Evolutionary conservation across 2,329 filamentous ascomycete genomes (phyloP).

Genomic region (Epichloe coenophiala): DNA sequence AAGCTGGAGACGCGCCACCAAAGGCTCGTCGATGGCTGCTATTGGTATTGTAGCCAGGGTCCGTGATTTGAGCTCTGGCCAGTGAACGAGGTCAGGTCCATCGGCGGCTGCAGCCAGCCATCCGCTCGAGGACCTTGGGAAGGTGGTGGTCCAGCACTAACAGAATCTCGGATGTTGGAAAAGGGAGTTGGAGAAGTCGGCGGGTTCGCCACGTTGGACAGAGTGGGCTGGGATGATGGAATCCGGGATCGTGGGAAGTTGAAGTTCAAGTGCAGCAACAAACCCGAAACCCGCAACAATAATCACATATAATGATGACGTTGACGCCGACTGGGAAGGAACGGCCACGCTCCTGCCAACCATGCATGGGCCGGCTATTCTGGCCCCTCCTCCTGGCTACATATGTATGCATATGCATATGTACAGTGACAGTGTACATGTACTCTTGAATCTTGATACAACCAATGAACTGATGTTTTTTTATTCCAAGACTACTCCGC

Average conservation of each 20-base stretch:
- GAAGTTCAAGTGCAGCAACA: no score
- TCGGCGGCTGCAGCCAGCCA: neutral
- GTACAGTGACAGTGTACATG: no score
- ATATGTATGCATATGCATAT: no score
- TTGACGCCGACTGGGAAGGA: neutral
- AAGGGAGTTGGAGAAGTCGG: no score
- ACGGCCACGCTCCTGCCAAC: neutral
- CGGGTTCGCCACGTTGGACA: neutral
- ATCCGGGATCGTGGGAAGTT: no score
- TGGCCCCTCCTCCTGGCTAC: neutral
- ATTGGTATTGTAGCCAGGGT: neutral
- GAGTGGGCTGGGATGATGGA: no score
- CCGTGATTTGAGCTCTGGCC: neutral
- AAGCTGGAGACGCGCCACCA: neutral
- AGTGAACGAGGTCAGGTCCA: neutral
- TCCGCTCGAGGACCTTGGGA: neutral
- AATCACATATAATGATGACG: no score
- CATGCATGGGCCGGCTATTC: neutral
- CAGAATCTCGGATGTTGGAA: neutral
- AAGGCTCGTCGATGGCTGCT: neutral
- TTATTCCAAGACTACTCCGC: no score
- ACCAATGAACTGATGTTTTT: no score
- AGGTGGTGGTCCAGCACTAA: neutral
- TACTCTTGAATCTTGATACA: no score
- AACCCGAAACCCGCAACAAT: no score